Base-by-base conservation (phyloP, 257 asterid genomes). In the Knoxia roxburghii region DNA sequence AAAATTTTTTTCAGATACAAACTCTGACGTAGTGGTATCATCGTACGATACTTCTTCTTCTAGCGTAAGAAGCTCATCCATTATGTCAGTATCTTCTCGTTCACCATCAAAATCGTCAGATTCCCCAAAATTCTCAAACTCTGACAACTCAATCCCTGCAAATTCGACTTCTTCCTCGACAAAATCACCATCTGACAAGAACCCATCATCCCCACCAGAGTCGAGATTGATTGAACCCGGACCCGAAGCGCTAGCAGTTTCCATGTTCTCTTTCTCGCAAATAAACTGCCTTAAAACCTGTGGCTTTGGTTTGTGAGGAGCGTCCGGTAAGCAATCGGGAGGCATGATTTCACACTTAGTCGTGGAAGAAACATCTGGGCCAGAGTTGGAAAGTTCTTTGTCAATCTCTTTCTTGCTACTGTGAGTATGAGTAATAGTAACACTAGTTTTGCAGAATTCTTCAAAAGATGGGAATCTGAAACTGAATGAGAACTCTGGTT, bases 401-500 rank as follows among this genome's bases (percentile, higher is more conserved):
- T 56, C 56, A 50, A 50, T 58, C 49, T 61, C 81, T 69, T 65
- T 60, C 50, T 65, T 69, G 65, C 50, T 12, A 45, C 2, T 45
- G 7, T 15, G 41, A 9, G 9, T 3, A 37, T 37, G 6, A 37
- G 41, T 18, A 59, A 33, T n/a, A 21, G 49, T 20, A 21, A 48
- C 30, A 4, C 27, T 2, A 26, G 26, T 72, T 74, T 52, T 72
- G 63, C 78, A 69, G 48, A 88, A 88, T 67, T 93, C 95, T 49
- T 87, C 92, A 67, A 75, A 90, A 0, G 83, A 73, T 27, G 90
- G 96, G 62, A 88, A 90, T 73, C 75, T 83, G 72, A 92, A 92
- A 26, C 68, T 67, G 61, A 92, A 77, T 73, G 68, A 71, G 0
- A 62, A 65, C 77, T 77, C 95, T 35, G 59, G 13, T 61, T 79